A percentile compares a stretch with the other conserved stretches of the same genome.
These are phyloP conservation scores for Lactarius sp. DNA, from an alignment of 768 basidiomycete species.

Conservation along the genomic window DNA sequence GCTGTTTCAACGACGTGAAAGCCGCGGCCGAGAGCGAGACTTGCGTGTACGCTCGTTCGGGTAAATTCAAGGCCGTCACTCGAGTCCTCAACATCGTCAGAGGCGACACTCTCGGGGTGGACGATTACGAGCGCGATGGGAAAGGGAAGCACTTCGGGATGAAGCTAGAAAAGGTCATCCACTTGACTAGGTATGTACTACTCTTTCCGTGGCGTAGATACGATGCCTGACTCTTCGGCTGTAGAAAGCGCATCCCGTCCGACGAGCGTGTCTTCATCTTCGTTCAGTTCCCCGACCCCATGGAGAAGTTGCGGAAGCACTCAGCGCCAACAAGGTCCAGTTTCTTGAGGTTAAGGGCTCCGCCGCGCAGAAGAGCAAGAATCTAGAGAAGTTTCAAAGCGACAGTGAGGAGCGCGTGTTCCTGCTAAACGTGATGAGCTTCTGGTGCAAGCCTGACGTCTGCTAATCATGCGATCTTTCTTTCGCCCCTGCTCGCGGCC, in stretches of 20 bases:
- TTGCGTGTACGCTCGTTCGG: slow-evolving; percentile 69
- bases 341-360: slow-evolving; percentile 81
- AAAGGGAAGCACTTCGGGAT: slow-evolving; percentile 73
- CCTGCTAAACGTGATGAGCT: slow-evolving; percentile 89
- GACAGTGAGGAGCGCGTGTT: slow-evolving; percentile 72
- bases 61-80: slow-evolving; percentile 73
- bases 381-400: slow-evolving; percentile 82
- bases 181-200: slow-evolving; percentile 61
- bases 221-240: not conserved
- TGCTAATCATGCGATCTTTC: slow-evolving; percentile 93
- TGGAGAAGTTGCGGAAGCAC: slow-evolving; percentile 86
- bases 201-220: slow-evolving; percentile 24
- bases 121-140: slow-evolving; percentile 69
- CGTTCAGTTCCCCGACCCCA: slow-evolving; percentile 93
- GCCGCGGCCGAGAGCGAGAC: slow-evolving; percentile 70
- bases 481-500: slow-evolving; percentile 82
- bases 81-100: slow-evolving; percentile 78
- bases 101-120: slow-evolving; percentile 71
- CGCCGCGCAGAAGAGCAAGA: slow-evolving; percentile 72
- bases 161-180: slow-evolving; percentile 74
- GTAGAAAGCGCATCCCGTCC: slow-evolving; percentile 61
- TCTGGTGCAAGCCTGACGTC: slow-evolving; percentile 88
- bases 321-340: slow-evolving; percentile 62
- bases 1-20: slow-evolving; percentile 71
- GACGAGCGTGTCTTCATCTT: slow-evolving; percentile 86